A percentile compares a stretch with the other conserved stretches of the same genome.
Conservation (phyloP, 371 early-diverging fungal species). For the Choanephora cucurbitarum region DNA sequence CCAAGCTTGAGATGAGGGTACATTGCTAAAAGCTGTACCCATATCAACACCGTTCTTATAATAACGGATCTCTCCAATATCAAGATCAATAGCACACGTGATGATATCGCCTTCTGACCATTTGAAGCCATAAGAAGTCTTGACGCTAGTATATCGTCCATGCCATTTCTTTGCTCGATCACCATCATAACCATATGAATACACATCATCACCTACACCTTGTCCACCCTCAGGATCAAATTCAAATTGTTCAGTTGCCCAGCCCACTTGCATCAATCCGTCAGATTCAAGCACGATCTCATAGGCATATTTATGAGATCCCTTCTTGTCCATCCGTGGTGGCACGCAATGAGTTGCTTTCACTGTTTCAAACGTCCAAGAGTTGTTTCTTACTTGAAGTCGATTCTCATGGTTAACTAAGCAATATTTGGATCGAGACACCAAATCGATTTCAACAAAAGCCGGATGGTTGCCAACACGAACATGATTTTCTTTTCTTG, state of each 20-base stretch:
- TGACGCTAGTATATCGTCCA: conserved; percentile 33
- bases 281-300: conserved; percentile 60
- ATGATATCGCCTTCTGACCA: conserved; percentile 69
- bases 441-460: conserved; percentile 39
- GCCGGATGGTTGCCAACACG: conserved; percentile 4
- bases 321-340: conserved; percentile 1
- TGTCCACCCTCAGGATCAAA: conserved; percentile 72
- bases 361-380: conserved; percentile 79
- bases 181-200: conserved; percentile 77
- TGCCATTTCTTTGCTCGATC: conserved; percentile 72
- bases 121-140: conserved; percentile 54
- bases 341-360: conserved; percentile 43
- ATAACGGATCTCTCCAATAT: conserved; percentile 55
- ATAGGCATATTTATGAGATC: conserved; percentile 52
- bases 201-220: conserved; percentile 71
- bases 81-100: conserved; percentile 64
- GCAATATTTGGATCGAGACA: conserved; percentile 35
- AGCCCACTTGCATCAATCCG: conserved; percentile 77
- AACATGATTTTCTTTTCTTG: not conserved
- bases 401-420: conserved; percentile 35
- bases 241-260: conserved; percentile 53
- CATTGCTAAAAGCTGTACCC: conserved; percentile 68
- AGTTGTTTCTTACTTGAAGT: conserved; percentile 43
- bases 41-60: conserved; percentile 63
- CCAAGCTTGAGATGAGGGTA: conserved; percentile 50